Evolutionary conservation across 495 filamentous ascomycete species (phyloP).

Genomic region (Pyronema omphalodes): DNA sequence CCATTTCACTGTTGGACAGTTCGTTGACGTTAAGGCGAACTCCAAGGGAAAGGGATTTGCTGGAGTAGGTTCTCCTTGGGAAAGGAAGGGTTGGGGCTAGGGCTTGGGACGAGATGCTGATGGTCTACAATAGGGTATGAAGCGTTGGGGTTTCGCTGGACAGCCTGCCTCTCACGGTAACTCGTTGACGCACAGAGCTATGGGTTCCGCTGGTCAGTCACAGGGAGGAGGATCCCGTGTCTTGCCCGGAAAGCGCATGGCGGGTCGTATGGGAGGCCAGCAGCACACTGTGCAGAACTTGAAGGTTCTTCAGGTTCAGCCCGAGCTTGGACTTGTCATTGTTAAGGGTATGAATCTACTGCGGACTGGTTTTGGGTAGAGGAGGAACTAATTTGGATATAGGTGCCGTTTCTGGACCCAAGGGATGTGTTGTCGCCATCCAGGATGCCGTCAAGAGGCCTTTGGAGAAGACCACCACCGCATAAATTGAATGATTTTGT

Average conservation of each 20-base stretch:
- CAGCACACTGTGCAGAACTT: conserved; percentile 76
- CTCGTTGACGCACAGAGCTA: conserved; percentile 72
- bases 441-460: conserved; percentile 87
- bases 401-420: conserved; percentile 68
- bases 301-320: conserved; percentile 71
- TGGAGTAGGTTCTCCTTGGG: conserved; percentile 30
- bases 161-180: conserved; percentile 90
- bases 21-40: conserved; percentile 63
- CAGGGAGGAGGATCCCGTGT: conserved; percentile 88
- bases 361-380: neutral
- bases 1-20: conserved; percentile 83
- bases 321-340: conserved; percentile 67
- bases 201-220: conserved; percentile 70
- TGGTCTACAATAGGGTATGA: conserved; percentile 48
- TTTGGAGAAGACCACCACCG: conserved; percentile 35
- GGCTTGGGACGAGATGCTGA: neutral
- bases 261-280: conserved; percentile 80
- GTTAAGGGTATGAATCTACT: conserved; percentile 45
- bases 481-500: neutral
- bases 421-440: conserved; percentile 62
- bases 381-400: neutral
- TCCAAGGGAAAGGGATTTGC: conserved; percentile 78
- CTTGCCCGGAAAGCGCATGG: conserved; percentile 90
- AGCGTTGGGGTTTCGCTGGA: conserved; percentile 69
- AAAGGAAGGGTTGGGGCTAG: neutral